Base-by-base conservation (phyloP, 73 alveolate species). In the Paramecium primaurelia region DNA sequence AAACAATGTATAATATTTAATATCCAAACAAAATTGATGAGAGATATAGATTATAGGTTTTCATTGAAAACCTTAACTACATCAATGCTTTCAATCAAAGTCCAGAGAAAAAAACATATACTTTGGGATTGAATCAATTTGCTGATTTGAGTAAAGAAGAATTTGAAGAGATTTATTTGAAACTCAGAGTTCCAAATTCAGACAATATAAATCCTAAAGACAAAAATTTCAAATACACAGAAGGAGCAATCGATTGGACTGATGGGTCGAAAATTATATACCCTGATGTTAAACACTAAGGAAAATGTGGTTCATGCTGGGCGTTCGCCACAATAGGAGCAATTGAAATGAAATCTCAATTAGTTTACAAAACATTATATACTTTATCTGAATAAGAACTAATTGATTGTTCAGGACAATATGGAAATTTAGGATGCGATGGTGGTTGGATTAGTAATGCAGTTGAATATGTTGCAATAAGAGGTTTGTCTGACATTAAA, bases 371-470 rank as follows among this genome's bases (percentile, higher is more conserved):
- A 3, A 26, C 36, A 14, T 58, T 9, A 18, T 45, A 38, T 34
- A 45, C 12, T 34, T 34, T 94, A 49, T 86, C 96, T 86, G 96
- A 86, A 86, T 69, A 93, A 88, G 95, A 94, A 22, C 71, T 95
- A 14, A 96, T 96, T 69, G 99, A 97, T 87, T 97, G 98, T 91
- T 91, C 96, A 16, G 77, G 71, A 40, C 58, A 71, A 59, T 92
- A 54, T 54, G 97, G 96, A 1, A 93, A 95, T 87, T 69, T 93
- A 2, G 98, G 98, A 54, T 95, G 97, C 92, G 64, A 86, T 86
- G 98, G 98, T 71, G 98, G 98, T 54, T 92, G 92, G 93, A 92
- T 92, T 93, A 94, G 49, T 71, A 40, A 69, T 38, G 98, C 97
- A 20, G 93, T 94, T 93, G 91, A 94, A 25, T 96, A 94, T 85